Conservation (phyloP, 2,329 filamentous ascomycete species). For the Colletotrichum musae region DNA sequence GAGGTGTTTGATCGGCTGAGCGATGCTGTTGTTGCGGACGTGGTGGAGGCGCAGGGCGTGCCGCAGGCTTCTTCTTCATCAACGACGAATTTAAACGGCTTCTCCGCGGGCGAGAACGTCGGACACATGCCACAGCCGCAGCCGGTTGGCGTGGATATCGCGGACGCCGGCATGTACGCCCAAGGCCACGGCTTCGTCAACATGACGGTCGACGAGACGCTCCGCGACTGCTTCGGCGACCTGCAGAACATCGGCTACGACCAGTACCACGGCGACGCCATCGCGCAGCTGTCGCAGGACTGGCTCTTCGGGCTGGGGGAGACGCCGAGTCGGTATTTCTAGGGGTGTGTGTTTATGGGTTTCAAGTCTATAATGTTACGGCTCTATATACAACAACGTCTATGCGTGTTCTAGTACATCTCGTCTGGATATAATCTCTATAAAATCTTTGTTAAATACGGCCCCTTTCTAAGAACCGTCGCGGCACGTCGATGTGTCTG, state of each 20-base stretch:
- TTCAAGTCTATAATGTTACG: too few relatives aligned
- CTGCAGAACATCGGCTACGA: constrained; percentile 44
- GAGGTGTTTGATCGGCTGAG: constrained; percentile 60
- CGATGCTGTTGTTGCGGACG: constrained; percentile 58
- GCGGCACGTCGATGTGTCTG: constrained; percentile 53
- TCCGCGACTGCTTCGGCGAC: constrained; percentile 55
- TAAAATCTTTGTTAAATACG: constrained; percentile 2
- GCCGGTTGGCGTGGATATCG: background rate
- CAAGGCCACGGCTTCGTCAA: constrained; percentile 36
- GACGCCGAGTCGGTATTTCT: constrained; percentile 22
- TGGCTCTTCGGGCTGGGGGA: constrained; percentile 43
- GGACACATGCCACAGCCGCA: background rate
- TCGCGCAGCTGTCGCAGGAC: constrained; percentile 45
- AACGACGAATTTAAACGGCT: background rate
- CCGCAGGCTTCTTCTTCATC: constrained; percentile 6
- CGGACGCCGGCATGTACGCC: constrained; percentile 8
- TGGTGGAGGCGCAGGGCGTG: constrained; percentile 49
- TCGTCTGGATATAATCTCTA: background rate
- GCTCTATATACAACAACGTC: too few relatives aligned
- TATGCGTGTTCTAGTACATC: too few relatives aligned
- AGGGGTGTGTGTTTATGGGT: background rate
- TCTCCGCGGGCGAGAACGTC: background rate
- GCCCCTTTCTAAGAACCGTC: constrained; percentile 51
- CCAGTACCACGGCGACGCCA: constrained; percentile 44
- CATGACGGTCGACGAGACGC: constrained; percentile 55